phyloP scores from a whole-genome alignment of 1,284 basidiomycete species.

The Boletellus sp. region DNA sequence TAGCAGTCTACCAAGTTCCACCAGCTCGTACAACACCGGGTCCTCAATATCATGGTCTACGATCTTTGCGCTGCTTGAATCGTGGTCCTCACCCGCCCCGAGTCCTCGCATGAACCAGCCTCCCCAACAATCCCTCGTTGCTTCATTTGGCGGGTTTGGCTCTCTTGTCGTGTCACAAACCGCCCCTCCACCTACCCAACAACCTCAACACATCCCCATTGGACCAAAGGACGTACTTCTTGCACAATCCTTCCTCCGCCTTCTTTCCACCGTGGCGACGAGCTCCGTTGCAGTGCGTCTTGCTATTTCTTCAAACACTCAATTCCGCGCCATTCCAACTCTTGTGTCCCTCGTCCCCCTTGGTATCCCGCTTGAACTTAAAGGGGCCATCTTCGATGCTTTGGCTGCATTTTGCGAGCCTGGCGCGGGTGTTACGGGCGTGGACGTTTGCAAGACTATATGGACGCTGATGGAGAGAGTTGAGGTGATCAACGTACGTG shows the following conservation, averaged over 20 bases:
- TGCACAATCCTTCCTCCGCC: conserved; percentile 76
- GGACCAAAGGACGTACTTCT: conserved; percentile 75
- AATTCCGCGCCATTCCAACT: conserved; percentile 77
- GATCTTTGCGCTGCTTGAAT: conserved; percentile 52
- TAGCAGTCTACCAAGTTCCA: conserved; percentile 34
- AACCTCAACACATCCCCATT: conserved; percentile 49
- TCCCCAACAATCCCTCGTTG: conserved; percentile 23
- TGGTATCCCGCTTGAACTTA: conserved; percentile 85
- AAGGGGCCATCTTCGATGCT: conserved; percentile 82
- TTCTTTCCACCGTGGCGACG: conserved; percentile 78
- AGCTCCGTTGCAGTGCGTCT: conserved; percentile 78
- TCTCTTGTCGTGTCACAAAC: conserved; percentile 24
- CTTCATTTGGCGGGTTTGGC: conserved; percentile 30
- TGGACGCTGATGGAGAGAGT: conserved; percentile 83
- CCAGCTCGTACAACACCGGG: conserved; percentile 30
- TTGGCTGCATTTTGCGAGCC: conserved; percentile 83
- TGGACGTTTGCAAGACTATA: conserved; percentile 77
- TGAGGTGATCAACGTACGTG: conserved; percentile 78
- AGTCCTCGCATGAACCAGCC: conserved; percentile 26
- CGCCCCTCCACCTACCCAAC: conserved; percentile 16
- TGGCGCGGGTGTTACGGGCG: conserved; percentile 66
- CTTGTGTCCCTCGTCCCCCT: conserved; percentile 78
- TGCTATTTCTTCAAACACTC: conserved; percentile 74
- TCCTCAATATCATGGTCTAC: conserved; percentile 45
- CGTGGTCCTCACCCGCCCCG: conserved; percentile 42